phyloP scores from a whole-genome alignment of 83 land plant species.

The Larix sibirica region DNA sequence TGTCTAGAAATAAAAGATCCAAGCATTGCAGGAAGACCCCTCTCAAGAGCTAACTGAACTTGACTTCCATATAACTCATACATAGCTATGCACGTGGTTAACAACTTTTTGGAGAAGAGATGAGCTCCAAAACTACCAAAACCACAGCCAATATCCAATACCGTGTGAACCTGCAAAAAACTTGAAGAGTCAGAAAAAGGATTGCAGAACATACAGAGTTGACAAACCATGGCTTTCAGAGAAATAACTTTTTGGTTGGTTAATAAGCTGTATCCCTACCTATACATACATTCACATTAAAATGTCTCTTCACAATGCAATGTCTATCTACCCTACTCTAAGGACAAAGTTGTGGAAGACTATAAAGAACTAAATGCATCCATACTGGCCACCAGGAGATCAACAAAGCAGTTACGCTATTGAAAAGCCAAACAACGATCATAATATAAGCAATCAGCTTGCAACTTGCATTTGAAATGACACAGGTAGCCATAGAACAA shows the following conservation, averaged over 20 bases:
- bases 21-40: constrained; percentile 93
- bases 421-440: not conserved
- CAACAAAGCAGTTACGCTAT: not conserved
- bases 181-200: not conserved
- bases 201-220: not conserved
- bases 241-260: too few relatives aligned
- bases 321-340: too few relatives aligned
- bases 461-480: not conserved
- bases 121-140: constrained; percentile 81
- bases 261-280: too few relatives aligned
- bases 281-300: too few relatives aligned
- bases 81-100: constrained; percentile 71
- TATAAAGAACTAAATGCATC: not conserved
- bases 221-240: too few relatives aligned
- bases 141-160: constrained; percentile 88
- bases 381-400: not conserved
- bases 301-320: too few relatives aligned
- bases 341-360: too few relatives aligned
- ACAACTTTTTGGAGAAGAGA: constrained; percentile 61
- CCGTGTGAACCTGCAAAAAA: constrained; percentile 59
- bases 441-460: not conserved
- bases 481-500: not conserved
- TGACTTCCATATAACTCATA: constrained; percentile 86
- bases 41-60: constrained; percentile 84
- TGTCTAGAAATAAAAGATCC: constrained; percentile 69